Evolutionary conservation across 2,329 filamentous ascomycete genomes (phyloP), one percentile per base, ranked within the genome.

Genomic region (Westerdykella aurantiaca): DNA sequence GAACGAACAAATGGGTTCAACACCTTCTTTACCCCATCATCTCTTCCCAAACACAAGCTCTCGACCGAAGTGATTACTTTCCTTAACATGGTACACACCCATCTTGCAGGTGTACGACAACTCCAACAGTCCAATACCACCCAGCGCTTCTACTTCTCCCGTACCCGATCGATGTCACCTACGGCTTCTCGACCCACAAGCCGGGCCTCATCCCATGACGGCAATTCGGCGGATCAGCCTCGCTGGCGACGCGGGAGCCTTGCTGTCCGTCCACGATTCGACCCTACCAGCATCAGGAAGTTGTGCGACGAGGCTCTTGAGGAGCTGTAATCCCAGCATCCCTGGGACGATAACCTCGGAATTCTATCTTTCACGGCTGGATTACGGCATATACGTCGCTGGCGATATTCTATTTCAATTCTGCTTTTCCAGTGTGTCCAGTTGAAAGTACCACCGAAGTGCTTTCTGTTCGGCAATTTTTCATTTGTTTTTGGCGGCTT

Each of bases 241-340:
- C 47, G 54, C 11, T 39, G 46, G 43, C 41, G 34, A 7, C 50
- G 60, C 39, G 56, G 44, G 45, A 45, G 31, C 2, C 38, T 55
- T 29, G 41, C 7, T 21, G 62, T 56, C 31, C 60, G 61, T 6
- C 53, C 55, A 31, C 49, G 61, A 12, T 66, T 65, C 42, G 58
- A 66, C 37, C 58, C 63, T 4, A 40, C 44, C 39, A 53, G 51
- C 18, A 50, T 60, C 34, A 51, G 44, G 39, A 45, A 48, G 39
- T 41, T 65, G 38, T 66, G 63, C 39, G 44, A 41, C 7, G 60
- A 65, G 33, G 61, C 56, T 23, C 51, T 65, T 37, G 49, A 51
- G 13, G 61, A 65, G 49, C 47, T 66, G 22, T 52, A 39, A 25
- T 29, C 7, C 11, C 7, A 4, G 25, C 4, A 4, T 4, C 6